A percentile compares a stretch with the other conserved stretches of the same genome.
Conservation (phyloP, 1,139 yeast species). For the Candida frijolesensis region DNA sequence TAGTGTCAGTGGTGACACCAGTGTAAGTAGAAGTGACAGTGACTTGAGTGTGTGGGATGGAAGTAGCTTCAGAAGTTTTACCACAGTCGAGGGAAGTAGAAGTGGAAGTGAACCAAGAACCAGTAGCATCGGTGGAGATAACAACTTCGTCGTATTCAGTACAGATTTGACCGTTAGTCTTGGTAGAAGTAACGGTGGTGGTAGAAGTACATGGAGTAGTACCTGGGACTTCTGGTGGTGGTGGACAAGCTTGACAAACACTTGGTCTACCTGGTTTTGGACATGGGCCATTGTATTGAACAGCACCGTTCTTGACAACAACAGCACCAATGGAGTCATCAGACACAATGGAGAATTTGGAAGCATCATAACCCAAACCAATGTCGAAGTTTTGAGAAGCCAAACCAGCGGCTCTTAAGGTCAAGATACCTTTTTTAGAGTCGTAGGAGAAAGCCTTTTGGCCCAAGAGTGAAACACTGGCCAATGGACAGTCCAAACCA, state of each 20-base stretch:
- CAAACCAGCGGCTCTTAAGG: constrained; percentile 15
- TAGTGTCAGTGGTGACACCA: constrained; percentile 8
- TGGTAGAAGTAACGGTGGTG: constrained; percentile 19
- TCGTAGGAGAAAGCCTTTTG: constrained; percentile 15
- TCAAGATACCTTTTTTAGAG: constrained; percentile 24
- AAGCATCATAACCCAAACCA: constrained; percentile 23
- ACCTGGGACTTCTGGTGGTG: constrained; percentile 8
- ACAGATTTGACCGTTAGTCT: constrained; percentile 16
- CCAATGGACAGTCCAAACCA: constrained; percentile 3
- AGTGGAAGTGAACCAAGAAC: constrained; percentile 7
- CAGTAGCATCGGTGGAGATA: constrained; percentile 3
- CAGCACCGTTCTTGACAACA: constrained; percentile 10
- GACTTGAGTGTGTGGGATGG: constrained; percentile 7
- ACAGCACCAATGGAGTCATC: constrained; percentile 18
- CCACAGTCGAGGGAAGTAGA: constrained; percentile 2
- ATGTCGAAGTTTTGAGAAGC: constrained; percentile 21
- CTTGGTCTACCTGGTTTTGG: constrained; percentile 13
- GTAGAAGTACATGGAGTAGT: constrained; percentile 13
- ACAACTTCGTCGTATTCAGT: constrained; percentile 14
- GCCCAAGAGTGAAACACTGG: neutral
- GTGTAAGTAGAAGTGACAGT: constrained; percentile 7
- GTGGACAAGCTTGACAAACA: constrained; percentile 6
- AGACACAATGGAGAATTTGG: constrained; percentile 14
- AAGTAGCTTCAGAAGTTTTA: constrained; percentile 5
- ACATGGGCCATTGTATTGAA: constrained; percentile 24